A percentile compares a stretch with the other conserved stretches of the same genome.
Conservation (phyloP, 257 asterid species). For the Solanum sejunctum region DNA sequence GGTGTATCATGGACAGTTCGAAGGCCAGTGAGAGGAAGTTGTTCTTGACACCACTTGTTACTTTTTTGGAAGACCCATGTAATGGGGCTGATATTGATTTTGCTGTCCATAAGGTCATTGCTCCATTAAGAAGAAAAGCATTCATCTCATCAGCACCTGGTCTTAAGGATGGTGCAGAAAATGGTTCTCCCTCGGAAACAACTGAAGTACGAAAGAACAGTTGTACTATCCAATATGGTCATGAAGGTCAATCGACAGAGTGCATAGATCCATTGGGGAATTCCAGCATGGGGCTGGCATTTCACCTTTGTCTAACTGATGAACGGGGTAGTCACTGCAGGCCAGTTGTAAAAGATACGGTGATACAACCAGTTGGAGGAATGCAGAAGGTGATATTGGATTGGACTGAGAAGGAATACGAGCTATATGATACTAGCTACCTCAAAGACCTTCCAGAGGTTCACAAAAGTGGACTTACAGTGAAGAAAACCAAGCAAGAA, state of each 20-base stretch:
- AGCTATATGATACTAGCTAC: conserved; percentile 52
- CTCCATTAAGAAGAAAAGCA: conserved; percentile 48
- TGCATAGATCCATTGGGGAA: conserved; percentile 33
- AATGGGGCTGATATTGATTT: conserved; percentile 55
- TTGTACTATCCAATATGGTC: conserved; percentile 22
- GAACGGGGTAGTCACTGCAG: conserved; percentile 48
- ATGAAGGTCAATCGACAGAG: conserved; percentile 20
- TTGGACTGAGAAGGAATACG: conserved; percentile 71
- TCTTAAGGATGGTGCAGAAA: conserved; percentile 17
- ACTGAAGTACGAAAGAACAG: conserved; percentile 19
- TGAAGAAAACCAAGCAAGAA: conserved; percentile 80
- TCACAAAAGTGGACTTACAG: conserved; percentile 61
- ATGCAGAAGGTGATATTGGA: conserved; percentile 49
- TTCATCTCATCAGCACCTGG: conserved; percentile 18
- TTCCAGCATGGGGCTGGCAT: conserved; percentile 44
- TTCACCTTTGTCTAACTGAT: conserved; percentile 55
- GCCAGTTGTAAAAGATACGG: conserved; percentile 55
- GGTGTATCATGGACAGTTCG: conserved; percentile 16
- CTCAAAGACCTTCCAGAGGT: conserved; percentile 79
- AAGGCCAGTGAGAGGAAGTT: conserved; percentile 58
- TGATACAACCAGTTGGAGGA: conserved; percentile 38
- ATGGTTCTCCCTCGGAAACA: conserved; percentile 17
- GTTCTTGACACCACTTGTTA: conserved; percentile 78
- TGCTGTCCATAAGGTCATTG: conserved; percentile 54
- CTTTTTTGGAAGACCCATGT: conserved; percentile 64